These are phyloP conservation scores for Akebia trifoliata DNA, from an alignment of 164 flowering plant genomes.

Conservation along the genomic window DNA sequence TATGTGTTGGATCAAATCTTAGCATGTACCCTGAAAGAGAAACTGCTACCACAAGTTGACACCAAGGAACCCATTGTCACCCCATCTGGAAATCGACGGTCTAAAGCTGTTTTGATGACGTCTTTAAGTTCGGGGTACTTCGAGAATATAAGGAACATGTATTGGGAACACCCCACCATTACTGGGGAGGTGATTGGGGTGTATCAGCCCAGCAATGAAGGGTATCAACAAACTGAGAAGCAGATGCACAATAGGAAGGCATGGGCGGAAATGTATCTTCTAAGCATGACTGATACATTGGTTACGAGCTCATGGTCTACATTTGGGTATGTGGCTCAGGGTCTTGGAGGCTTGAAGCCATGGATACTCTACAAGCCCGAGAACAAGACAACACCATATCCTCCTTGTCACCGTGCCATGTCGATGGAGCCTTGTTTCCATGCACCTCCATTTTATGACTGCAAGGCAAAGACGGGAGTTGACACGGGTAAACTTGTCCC, in stretches of 20 bases:
- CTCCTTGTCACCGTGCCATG: constrained; percentile 68
- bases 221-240: constrained; percentile 58
- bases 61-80: constrained; percentile 14
- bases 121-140: constrained; percentile 59
- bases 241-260: constrained; percentile 66
- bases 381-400: constrained; percentile 58
- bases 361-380: constrained; percentile 82
- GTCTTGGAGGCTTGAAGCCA: constrained; percentile 77
- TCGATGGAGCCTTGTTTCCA: constrained; percentile 96
- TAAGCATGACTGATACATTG: constrained; percentile 61
- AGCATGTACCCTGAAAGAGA: constrained; percentile 53
- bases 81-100: constrained; percentile 21
- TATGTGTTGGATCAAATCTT: constrained; percentile 68
- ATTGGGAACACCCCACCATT: constrained; percentile 65
- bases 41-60: constrained; percentile 50
- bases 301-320: constrained; percentile 89
- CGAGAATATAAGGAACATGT: constrained; percentile 59
- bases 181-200: constrained; percentile 63
- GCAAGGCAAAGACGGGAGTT: constrained; percentile 58
- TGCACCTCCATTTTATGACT: constrained; percentile 84
- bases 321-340: constrained; percentile 89
- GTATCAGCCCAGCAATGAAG: constrained; percentile 84
- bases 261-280: constrained; percentile 80
- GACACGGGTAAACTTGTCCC: constrained; percentile 76
- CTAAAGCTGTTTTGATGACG: constrained; percentile 60